Conservation (phyloP, 495 filamentous ascomycete genomes). For the Sphaerosporella brunnea region DNA sequence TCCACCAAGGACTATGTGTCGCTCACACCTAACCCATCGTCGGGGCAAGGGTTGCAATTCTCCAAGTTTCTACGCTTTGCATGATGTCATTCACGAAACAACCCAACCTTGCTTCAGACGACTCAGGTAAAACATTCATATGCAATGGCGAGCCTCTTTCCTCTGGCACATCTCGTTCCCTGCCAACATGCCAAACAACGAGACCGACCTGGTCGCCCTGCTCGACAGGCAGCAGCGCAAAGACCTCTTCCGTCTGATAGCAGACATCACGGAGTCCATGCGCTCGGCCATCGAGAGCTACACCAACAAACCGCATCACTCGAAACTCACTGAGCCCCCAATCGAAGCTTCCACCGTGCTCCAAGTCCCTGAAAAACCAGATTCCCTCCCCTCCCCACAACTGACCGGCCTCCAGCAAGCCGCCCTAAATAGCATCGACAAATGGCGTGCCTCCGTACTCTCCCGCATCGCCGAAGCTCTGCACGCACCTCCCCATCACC, state of each 20-base stretch:
- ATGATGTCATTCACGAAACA: no score
- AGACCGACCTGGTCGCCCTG: slow-evolving; percentile 20
- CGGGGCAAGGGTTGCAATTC: no score
- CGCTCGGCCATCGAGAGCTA: slow-evolving; percentile 24
- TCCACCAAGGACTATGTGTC: no score
- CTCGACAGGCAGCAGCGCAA: slow-evolving; percentile 15
- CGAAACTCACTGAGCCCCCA: background rate
- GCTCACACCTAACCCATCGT: no score
- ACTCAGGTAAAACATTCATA: no score
- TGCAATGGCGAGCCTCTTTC: no score
- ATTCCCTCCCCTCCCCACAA: slow-evolving; percentile 6
- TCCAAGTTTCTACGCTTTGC: no score
- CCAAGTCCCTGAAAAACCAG: background rate
- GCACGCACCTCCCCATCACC: background rate
- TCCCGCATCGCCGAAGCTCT: slow-evolving; percentile 25
- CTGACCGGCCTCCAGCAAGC: slow-evolving; percentile 25
- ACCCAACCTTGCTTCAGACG: no score
- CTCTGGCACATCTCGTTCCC: no score
- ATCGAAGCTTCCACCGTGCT: background rate
- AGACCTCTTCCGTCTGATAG: slow-evolving; percentile 27
- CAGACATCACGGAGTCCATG: slow-evolving; percentile 33
- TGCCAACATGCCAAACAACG: background rate
- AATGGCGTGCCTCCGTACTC: slow-evolving; percentile 26
- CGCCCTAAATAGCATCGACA: slow-evolving; percentile 24
- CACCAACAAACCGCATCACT: background rate